phyloP scores from a whole-genome alignment of 2,329 filamentous ascomycete genomes.

The Phialocephala subalpina region DNA sequence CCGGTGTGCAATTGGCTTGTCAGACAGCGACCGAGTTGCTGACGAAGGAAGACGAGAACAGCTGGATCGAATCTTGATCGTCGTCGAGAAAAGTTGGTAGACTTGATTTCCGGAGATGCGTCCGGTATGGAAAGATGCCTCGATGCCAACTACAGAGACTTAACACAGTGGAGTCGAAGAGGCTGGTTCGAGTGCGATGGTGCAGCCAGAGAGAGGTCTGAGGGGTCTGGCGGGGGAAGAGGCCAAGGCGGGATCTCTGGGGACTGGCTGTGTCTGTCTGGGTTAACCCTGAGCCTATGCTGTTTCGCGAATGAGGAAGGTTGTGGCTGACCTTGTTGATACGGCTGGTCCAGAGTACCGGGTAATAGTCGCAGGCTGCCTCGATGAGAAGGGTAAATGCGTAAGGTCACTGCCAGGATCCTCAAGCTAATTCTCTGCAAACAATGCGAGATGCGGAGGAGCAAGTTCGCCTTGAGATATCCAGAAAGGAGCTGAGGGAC shows the following conservation, averaged over 20 bases:
- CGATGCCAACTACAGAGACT: not conserved
- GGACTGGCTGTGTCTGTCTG: slow-evolving; percentile 1
- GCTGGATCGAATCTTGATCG: not conserved
- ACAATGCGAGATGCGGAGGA: not conserved
- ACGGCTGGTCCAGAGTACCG: slow-evolving; percentile 29
- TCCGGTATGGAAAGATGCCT: not conserved
- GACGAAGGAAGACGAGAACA: not conserved
- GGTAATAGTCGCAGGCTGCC: slow-evolving; percentile 21
- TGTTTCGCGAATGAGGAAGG: slow-evolving; percentile 12
- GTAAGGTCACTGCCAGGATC: not conserved
- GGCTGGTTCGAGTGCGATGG: not conserved
- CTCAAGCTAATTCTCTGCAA: not conserved
- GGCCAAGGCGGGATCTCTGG: not conserved
- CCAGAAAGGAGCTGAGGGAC: not conserved
- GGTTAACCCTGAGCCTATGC: slow-evolving; percentile 7
- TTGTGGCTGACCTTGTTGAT: slow-evolving; percentile 24
- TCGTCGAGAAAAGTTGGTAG: not conserved
- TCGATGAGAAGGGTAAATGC: not conserved
- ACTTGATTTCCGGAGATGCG: not conserved
- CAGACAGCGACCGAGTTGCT: not conserved
- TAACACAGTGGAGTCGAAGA: not conserved
- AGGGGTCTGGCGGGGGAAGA: not conserved
- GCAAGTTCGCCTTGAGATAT: not conserved
- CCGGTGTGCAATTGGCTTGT: not conserved
- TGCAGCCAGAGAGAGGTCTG: not conserved